Conservation (phyloP, 2,329 filamentous ascomycete species). For the Xylariaceae sp. region DNA sequence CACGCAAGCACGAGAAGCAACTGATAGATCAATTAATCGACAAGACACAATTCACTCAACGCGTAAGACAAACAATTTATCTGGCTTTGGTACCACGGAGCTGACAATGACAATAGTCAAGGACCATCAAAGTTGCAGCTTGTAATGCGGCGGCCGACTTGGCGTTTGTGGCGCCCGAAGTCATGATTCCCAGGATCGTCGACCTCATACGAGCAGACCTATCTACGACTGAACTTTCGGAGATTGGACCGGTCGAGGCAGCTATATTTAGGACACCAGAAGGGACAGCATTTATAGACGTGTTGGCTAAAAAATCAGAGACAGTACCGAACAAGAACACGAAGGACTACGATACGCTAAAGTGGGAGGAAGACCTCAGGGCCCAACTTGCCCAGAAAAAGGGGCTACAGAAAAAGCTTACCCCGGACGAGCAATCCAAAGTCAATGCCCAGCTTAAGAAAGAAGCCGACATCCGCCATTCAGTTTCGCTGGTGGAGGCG, state of each 20-base stretch:
- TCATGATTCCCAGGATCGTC: constrained; percentile 71
- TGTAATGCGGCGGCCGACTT: constrained; percentile 84
- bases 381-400: constrained; percentile 89
- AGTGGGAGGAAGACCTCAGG: constrained; percentile 93
- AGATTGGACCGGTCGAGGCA: constrained; percentile 80
- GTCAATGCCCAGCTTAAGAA: constrained; percentile 88
- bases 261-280: constrained; percentile 90
- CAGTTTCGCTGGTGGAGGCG: constrained; percentile 65
- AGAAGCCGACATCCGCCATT: constrained; percentile 71
- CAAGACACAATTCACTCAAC: constrained; percentile 46
- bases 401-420: constrained; percentile 85
- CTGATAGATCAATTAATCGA: constrained; percentile 65
- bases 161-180: constrained; percentile 85
- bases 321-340: constrained; percentile 76
- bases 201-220: constrained; percentile 71
- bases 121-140: constrained; percentile 61
- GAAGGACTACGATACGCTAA: constrained; percentile 92
- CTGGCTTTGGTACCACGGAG: neutral
- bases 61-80: constrained; percentile 27
- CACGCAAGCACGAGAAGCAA: constrained; percentile 56
- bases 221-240: constrained; percentile 61
- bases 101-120: constrained; percentile 31
- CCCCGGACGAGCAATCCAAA: constrained; percentile 81
- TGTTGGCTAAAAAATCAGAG: constrained; percentile 76
- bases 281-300: constrained; percentile 83